Evolutionary conservation across 139 green algal species (phyloP), one percentile per base, ranked within the genome.

Genomic region (Picochlorum sp.): DNA sequence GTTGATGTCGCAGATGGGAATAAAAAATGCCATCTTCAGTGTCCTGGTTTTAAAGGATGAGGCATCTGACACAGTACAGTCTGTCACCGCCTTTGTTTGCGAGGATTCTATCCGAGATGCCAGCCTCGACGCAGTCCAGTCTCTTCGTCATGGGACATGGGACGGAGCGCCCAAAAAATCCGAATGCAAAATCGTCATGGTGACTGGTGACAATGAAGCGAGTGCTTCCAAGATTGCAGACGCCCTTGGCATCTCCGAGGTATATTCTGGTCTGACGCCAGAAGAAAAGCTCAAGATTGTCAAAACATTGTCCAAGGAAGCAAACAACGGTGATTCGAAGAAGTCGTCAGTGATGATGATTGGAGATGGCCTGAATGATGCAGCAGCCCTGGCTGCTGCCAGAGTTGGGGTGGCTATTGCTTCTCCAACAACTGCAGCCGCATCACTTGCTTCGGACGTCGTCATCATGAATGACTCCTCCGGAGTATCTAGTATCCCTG

Each of bases 311-410:
- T 51, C 30, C 7, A 30, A 45, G 23, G 9, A 30, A 49, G 6
- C 34, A 2, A 10, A 49, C 23, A 34, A 24, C 49, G 75, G 59
- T 49, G 60, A 77, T 28, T 51, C 57, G 37, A n/a, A 60, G 18
- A 58, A 55, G 6, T 60, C 23, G 14, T 74, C 74, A 1, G 73
- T 95, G 51, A 56, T 91, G 38, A 94, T 95, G 86, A 81, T 91
- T 38, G 85, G 84, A 0, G 85, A 92, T 62, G 85, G 85, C 24
- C 80, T 92, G 50, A 92, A 92, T 57, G 85, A 92, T 58, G 78
- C 84, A 3, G 79, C 85, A 4, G 85, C 85, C 0, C 70, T 92
- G n/a, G 82, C 80, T 20, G 72, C 84, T 4, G 81, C 85, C 2
- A 73, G 84, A 61, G 84, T 91, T 60, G 88, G 76, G 45, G 69